Base-by-base conservation (phyloP, 2,329 filamentous ascomycete species). In the Trichoderma asperellum region DNA sequence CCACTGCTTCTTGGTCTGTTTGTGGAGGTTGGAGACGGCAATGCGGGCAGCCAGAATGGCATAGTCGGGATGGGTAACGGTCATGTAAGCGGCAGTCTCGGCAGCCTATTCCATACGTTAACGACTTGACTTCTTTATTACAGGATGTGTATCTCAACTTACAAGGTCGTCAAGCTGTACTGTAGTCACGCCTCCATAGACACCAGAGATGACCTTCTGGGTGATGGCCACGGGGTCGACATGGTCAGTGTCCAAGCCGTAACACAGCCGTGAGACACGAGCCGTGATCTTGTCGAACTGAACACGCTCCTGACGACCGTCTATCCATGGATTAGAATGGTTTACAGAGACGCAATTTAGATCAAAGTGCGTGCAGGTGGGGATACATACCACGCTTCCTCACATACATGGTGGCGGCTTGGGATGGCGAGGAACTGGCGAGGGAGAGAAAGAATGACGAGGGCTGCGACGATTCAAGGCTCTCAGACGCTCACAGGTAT, bases 281-380 rank as follows among this genome's bases (percentile, higher is more conserved):
- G 96, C 96, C 78, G 96, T 98, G 88, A 99, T 99, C 86, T 99
- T 99, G 88, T 99, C 96, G 86, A 99, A 99, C 82, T 99, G 96
- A 74, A 99, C 96, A 82, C 96, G 96, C 88, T 99, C 96, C 86
- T 98, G 97, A 87, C 96, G 96, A 84, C 95, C 95, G 88, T 99
- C 96, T 98, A 68, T 12, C 18, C 21, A 11, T 27, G 29, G n/a
- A 75, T 81, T 69, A 83, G 78, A 60, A 59, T 56, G 34, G 37
- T 55, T 57, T 49, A 66, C 49, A 5, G 27, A 59, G 8, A 32
- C n/a, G 29, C 29, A 35, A 52, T 27, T n/a, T 27, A 34, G n/a
- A 27, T 58, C 35, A 56, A 49, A 34, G 40, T 29, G 35, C 27
- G 14, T 37, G 29, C 11, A 49, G 4, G 68, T 53, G 60, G 64